Evolutionary conservation across 2,329 filamentous ascomycete genomes (phyloP), one percentile per base, ranked within the genome.

Genomic region (Fusarium sp.): DNA sequence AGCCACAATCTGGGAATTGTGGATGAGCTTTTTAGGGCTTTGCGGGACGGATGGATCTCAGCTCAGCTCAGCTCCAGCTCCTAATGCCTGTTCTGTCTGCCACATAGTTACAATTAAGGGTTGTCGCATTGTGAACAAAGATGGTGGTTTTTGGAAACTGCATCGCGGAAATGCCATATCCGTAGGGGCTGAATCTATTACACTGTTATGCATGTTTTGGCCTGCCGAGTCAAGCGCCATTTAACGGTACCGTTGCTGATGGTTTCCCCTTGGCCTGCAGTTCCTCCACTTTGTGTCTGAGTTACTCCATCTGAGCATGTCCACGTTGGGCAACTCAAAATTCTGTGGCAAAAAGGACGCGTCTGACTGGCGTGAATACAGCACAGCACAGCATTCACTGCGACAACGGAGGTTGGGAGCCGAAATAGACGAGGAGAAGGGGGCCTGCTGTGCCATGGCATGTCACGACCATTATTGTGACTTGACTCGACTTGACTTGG

Each of bases 321-420:
- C 59, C 61, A 64, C 16, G 51, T 41, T 49, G 34, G 51, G 61
- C 52, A 64, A 40, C 30, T 54, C 53, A 28, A 18, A 10, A 23
- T 23, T 62, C 30, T 53, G 65, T 67, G 65, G 64, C 65, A 54
- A 67, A 67, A 68, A 54, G 34, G 49, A 64, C 58, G 40, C 57
- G 64, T 50, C 30, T 15, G 30, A 9, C 30, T 20, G 54, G 54
- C 45, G 36, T 40, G 54, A 57, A 51, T 40, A 50, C 26, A 38
- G 47, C 26, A 56, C 38, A 44, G 38, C 10, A 50, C 23, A 40
- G 38, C 56, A 26, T 40, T 46, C 18, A 38, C 36, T 50, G 44
- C n/a, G 40, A 31, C 23, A 38, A 30, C 44, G 59, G 59, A 62
- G 57, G 38, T 46, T 61, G 45, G 45, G 46, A 59, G 60, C 60